phyloP scores from a whole-genome alignment of 2,329 filamentous ascomycete species.

The Zarea fungicola region DNA sequence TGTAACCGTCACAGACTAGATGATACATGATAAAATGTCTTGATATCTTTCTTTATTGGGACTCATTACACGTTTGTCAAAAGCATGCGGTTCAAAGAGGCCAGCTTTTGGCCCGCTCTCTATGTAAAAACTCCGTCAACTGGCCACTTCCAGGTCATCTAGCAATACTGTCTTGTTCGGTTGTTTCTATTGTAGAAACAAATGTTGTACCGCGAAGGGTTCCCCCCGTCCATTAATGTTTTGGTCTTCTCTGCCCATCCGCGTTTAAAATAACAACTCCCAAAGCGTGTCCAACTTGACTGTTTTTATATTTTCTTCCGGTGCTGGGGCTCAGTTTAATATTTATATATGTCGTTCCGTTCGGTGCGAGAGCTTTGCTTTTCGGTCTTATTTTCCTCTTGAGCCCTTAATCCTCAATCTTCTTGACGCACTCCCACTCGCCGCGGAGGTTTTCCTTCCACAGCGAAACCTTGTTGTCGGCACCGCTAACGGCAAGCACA shows the following conservation, averaged over 20 bases:
- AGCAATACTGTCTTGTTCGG: not conserved
- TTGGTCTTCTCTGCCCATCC: too few species aligned
- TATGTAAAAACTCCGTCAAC: not conserved
- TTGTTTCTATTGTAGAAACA: too few species aligned
- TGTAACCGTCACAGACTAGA: too few species aligned
- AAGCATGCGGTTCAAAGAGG: not conserved
- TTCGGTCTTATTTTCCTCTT: not conserved
- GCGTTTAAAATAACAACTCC: too few species aligned
- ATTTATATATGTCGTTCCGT: not conserved
- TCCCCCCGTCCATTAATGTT: too few species aligned
- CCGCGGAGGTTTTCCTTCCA: slow-evolving; percentile 98
- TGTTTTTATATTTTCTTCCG: too few species aligned
- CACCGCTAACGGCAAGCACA: slow-evolving; percentile 86
- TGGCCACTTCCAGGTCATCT: not conserved
- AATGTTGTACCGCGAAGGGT: too few species aligned
- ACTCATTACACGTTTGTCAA: slow-evolving; percentile 13
- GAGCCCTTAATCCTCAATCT: slow-evolving; percentile 71
- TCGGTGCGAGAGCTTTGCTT: not conserved
- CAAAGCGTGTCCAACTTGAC: too few species aligned
- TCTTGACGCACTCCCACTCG: slow-evolving; percentile 96
- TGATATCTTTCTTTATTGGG: slow-evolving; percentile 3
- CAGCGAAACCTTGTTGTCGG: slow-evolving; percentile 92
- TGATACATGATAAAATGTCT: not conserved
- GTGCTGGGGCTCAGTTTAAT: not conserved
- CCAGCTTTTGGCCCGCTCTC: not conserved